Conservation (phyloP, 108 stramenopile genomes). For the Conticribra weissflogii region DNA sequence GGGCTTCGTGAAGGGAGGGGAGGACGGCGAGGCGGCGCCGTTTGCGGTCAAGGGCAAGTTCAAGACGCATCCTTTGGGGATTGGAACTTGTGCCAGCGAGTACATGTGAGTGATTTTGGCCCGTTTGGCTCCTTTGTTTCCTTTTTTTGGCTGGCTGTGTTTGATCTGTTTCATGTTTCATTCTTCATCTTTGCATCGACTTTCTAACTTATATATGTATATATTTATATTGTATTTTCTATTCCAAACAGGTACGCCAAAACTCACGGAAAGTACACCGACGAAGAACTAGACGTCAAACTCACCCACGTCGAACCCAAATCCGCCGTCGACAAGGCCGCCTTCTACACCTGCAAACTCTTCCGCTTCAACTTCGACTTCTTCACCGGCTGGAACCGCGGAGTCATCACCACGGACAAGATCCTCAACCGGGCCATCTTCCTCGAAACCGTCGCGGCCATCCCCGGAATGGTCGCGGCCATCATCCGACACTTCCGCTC, state of each 20-base stretch:
- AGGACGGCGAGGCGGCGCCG: background rate
- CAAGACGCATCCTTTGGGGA: constrained; percentile 47
- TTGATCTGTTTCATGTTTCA: background rate
- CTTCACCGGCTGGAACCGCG: constrained; percentile 61
- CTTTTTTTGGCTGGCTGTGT: background rate
- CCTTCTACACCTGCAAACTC: constrained; percentile 65
- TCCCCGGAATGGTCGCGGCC: constrained; percentile 88
- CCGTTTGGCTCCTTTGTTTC: background rate
- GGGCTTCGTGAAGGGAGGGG: constrained; percentile 27
- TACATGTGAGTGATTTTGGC: constrained; percentile 35
- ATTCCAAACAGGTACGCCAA: constrained; percentile 50
- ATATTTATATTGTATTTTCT: too few species aligned
- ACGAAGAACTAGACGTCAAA: constrained; percentile 70
- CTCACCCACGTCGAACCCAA: constrained; percentile 67
- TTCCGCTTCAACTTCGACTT: constrained; percentile 69
- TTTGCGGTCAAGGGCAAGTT: constrained; percentile 21
- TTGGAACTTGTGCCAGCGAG: constrained; percentile 53
- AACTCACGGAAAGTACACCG: constrained; percentile 69
- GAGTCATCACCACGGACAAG: constrained; percentile 62
- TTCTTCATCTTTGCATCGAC: background rate
- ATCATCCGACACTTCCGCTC: constrained; percentile 90
- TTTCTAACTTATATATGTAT: background rate
- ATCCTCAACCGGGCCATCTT: constrained; percentile 83
- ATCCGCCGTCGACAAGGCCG: constrained; percentile 52
- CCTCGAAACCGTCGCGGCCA: constrained; percentile 91